Conservation (phyloP, 1,284 basidiomycete genomes). For the Naganishia albida region DNA sequence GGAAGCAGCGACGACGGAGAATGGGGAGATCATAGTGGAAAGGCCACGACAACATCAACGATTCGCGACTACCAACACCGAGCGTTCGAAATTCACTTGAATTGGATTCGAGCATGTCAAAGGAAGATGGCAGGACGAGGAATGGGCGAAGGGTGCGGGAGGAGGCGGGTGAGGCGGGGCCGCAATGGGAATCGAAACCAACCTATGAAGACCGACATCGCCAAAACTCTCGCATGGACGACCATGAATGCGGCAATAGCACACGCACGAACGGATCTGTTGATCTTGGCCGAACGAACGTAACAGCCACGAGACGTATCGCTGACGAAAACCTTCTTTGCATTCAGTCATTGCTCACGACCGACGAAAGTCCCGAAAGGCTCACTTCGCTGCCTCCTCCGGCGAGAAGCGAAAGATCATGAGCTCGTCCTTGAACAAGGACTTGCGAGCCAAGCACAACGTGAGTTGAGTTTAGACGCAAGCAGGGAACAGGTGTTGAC, state of each 20-base stretch:
- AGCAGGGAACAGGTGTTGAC: not conserved
- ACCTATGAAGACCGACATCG: not conserved
- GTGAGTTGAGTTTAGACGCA: constrained; percentile 60
- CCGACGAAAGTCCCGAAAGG: constrained; percentile 95
- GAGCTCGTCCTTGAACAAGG: constrained; percentile 94
- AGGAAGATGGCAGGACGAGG: not conserved
- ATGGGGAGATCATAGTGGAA: too few species aligned
- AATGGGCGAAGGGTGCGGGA: not conserved
- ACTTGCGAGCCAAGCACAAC: constrained; percentile 88
- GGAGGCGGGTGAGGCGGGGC: too few species aligned
- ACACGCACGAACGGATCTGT: not conserved
- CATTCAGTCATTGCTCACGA: constrained; percentile 47
- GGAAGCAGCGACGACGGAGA: not conserved
- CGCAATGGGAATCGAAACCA: not conserved
- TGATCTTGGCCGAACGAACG: constrained; percentile 1
- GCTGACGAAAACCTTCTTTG: constrained; percentile 12
- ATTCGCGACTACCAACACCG: too few species aligned
- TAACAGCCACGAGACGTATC: too few species aligned
- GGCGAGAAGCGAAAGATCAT: constrained; percentile 95
- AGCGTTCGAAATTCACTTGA: too few species aligned
- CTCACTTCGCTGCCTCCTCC: constrained; percentile 90
- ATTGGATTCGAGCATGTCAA: not conserved
- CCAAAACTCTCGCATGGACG: not conserved
- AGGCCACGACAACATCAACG: not conserved
- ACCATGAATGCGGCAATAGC: not conserved